Base-by-base conservation (phyloP, 306 rosid species). In the Fragaria iinumae region DNA sequence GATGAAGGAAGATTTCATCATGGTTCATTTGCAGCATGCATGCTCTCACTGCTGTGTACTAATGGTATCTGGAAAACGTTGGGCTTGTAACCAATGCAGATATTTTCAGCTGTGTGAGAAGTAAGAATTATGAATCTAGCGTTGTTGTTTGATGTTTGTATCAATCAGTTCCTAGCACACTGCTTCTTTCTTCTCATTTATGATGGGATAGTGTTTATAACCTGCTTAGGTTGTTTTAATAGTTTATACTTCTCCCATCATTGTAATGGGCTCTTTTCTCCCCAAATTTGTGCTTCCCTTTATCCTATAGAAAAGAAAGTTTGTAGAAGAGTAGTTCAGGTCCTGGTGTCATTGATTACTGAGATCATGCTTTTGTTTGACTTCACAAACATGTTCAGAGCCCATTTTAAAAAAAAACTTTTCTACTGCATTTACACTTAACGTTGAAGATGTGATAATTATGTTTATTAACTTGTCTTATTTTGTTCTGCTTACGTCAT, bases 1-100 rank as follows among this genome's bases (percentile, higher is more conserved):
- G 0, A 96, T 96, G 98, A 96, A 96, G 93, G 99, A 96, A 77
- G 99, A 96, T 83, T 92, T 92, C 79, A 92, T 96, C 71, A 92
- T 96, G 98, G 99, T 96, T 85, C 99, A 96, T 87, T 83, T 96
- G 86, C 97, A 92, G 87, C 91, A 92, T 67, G 85, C 93, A 2
- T 92, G 98, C 84, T 75, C 69, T 69, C 93, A 89, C 81, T 95
- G 98, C 69, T 90, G 97, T 80, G 72, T 83, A 78, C 87, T 95
- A 62, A 92, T 95, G 97, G 96, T 90, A 69, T 92, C 93, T 12
- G 97, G 96, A 76, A 88, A 76, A 79, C 89, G 92, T 63, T 95
- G 97, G 98, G 88, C 82, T 79, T 95, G 98, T 83, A 91, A 83
- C 72, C 93, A 88, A 78, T 95, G 98, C 97, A 92, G 85, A 89